Evolutionary conservation across 352 stramenopile species (phyloP).

Genomic region (Lagenidium sp.): DNA sequence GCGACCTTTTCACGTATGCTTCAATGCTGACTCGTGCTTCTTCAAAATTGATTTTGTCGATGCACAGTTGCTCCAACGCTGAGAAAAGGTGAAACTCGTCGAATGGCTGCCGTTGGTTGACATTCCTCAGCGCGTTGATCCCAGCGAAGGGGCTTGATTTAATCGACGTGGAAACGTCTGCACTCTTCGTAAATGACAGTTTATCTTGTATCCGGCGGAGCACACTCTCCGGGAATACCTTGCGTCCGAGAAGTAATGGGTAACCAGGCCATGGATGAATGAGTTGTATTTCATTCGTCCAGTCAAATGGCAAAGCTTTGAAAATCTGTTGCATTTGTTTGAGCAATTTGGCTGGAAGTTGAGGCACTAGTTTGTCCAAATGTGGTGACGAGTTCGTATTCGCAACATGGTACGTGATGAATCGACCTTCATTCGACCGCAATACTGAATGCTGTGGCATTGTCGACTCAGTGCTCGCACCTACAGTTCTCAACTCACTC

Average conservation of each 20-base stretch:
- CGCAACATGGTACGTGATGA: constrained; percentile 1
- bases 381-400: not conserved
- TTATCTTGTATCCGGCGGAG: constrained; percentile 38
- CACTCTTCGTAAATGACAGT: too few species aligned
- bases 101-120: constrained; percentile 20
- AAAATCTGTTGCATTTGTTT: constrained; percentile 20
- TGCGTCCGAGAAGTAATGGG: constrained; percentile 20
- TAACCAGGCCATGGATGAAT: constrained; percentile 41
- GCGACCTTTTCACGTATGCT: constrained; percentile 22
- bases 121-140: constrained; percentile 30
- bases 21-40: constrained; percentile 24
- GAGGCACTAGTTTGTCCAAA: too few species aligned
- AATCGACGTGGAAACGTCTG: too few species aligned
- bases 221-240: constrained; percentile 20
- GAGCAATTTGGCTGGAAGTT: constrained; percentile 7
- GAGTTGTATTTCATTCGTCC: constrained; percentile 13
- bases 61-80: constrained; percentile 39
- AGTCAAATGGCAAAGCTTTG: constrained; percentile 16
- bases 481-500: too few species aligned
- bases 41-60: constrained; percentile 25
- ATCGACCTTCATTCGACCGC: not conserved
- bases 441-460: not conserved
- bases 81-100: constrained; percentile 36
- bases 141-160: constrained; percentile 41
- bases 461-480: not conserved